Percentiles rank a stretch among this genome's conserved stretches.
These are phyloP conservation scores for Podospora pseudoanserina DNA, from an alignment of 495 filamentous ascomycete genomes.

Conservation along the genomic window DNA sequence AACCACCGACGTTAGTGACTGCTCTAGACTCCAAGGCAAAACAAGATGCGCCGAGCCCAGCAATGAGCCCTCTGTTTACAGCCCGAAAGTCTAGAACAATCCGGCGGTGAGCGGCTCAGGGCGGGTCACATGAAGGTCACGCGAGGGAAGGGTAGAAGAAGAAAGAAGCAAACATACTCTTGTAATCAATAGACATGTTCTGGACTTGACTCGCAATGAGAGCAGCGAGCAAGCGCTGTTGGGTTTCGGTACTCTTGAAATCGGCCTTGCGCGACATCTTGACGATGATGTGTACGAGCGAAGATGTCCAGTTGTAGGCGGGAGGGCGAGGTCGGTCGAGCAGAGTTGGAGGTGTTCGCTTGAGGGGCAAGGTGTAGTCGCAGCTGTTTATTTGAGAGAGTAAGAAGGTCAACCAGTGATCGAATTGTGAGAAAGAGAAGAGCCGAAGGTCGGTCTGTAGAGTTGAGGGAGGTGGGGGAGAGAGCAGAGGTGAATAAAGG, in stretches of 20 bases:
- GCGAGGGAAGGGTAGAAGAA: neutral
- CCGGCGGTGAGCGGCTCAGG: neutral
- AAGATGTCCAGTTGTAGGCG: neutral
- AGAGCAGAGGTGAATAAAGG: neutral
- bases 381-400: neutral
- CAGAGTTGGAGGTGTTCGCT: neutral
- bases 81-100: neutral
- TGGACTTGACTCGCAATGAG: slow-evolving; percentile 42
- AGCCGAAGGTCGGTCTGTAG: neutral
- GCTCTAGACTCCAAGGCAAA: slow-evolving; percentile 1
- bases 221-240: slow-evolving; percentile 48
- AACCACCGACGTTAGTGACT: slow-evolving; percentile 14
- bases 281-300: neutral
- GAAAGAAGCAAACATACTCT: slow-evolving; percentile 38
- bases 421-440: neutral
- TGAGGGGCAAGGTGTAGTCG: neutral
- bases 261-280: slow-evolving; percentile 37
- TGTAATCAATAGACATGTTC: slow-evolving; percentile 44
- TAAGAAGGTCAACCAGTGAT: neutral
- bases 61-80: neutral
- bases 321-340: neutral
- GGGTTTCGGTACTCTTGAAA: slow-evolving; percentile 48
- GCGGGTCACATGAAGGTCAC: neutral
- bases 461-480: neutral
- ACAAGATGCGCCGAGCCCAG: neutral